Percentiles rank a stretch among this genome's conserved stretches.
phyloP scores from a whole-genome alignment of 441 rosid genomes.

The Syzygium malaccense region DNA sequence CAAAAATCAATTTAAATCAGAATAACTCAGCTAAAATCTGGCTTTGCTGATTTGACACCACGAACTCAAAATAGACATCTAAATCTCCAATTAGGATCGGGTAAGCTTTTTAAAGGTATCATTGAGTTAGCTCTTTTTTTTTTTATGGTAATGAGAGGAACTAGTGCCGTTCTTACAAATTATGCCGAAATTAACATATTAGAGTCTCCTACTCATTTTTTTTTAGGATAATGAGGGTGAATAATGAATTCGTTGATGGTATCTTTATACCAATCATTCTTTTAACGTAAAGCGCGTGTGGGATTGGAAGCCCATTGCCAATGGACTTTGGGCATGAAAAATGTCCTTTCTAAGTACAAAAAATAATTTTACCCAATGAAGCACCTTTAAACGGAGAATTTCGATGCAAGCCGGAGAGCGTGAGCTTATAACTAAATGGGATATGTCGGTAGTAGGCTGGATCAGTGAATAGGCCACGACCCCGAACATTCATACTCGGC shows the following conservation, averaged over 20 bases:
- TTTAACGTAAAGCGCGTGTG: background rate
- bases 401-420: too few relatives aligned
- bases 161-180: background rate
- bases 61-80: background rate
- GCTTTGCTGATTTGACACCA: too few relatives aligned
- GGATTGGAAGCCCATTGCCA: background rate
- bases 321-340: too few relatives aligned
- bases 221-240: too few relatives aligned
- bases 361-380: too few relatives aligned
- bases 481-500: too few relatives aligned
- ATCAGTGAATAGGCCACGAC: too few relatives aligned
- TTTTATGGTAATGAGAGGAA: background rate
- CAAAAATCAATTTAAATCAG: background rate
- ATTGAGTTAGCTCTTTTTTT: background rate
- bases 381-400: too few relatives aligned
- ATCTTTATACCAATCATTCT: background rate
- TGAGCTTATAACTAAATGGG: too few relatives aligned
- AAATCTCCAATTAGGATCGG: background rate
- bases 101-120: background rate
- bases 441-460: too few relatives aligned
- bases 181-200: background rate
- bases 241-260: background rate
- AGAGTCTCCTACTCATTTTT: background rate
- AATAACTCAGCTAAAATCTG: background rate
- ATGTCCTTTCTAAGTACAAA: too few relatives aligned